Percentiles rank a stretch among this genome's conserved stretches.
phyloP scores from a whole-genome alignment of 257 asterid genomes.

The Ilex asprella region DNA sequence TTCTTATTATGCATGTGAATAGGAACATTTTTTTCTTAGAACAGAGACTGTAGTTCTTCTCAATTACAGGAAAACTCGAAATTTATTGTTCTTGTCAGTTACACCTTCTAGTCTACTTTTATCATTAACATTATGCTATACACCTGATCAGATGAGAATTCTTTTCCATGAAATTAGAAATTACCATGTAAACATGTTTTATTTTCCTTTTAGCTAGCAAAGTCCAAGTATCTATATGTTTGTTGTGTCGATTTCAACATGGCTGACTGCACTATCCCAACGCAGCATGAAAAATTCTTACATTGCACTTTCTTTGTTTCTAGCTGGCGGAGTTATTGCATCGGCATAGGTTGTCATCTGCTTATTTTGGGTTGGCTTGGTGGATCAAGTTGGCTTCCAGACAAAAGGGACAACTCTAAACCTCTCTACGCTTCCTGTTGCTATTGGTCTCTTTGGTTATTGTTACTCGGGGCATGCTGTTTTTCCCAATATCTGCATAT shows the following conservation, averaged over 20 bases:
- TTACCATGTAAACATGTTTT: too few species aligned
- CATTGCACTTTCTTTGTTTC: constrained; percentile 10
- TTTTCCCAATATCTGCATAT: constrained; percentile 83
- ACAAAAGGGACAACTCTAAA: constrained; percentile 43
- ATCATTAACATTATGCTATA: too few species aligned
- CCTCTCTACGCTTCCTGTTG: constrained; percentile 87
- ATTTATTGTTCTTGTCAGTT: too few species aligned
- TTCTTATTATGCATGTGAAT: neutral
- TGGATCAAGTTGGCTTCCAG: constrained; percentile 57
- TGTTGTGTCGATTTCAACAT: neutral
- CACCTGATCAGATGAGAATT: too few species aligned
- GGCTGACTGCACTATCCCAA: neutral
- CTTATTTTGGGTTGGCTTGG: constrained; percentile 86
- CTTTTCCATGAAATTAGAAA: too few species aligned
- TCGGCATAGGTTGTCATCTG: constrained; percentile 72
- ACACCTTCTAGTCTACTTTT: too few species aligned
- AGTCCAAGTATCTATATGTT: neutral
- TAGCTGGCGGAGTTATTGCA: constrained; percentile 98
- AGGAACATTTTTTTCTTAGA: too few species aligned
- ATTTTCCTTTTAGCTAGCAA: too few species aligned
- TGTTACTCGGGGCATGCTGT: constrained; percentile 98
- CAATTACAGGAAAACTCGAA: too few species aligned
- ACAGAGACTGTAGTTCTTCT: too few species aligned
- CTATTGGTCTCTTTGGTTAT: constrained; percentile 87
- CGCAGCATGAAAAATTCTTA: neutral